Evolutionary conservation across 148 eudicot genomes (phyloP), one percentile per base, ranked within the genome.

Genomic region (Vaccinium myrtillus): DNA sequence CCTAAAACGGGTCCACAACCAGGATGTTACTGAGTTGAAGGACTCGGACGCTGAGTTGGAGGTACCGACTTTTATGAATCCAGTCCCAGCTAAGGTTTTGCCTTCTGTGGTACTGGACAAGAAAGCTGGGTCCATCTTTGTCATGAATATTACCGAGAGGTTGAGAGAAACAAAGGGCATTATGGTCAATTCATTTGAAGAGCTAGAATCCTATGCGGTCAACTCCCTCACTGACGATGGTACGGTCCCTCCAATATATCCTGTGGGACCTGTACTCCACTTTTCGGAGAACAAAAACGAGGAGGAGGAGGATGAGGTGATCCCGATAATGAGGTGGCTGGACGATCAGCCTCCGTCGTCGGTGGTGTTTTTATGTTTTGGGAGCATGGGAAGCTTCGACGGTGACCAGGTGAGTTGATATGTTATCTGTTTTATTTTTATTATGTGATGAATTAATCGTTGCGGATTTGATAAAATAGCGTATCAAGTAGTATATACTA

Each of bases 161-260:
- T 87, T 76, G 13, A 78, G 83, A 19, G 76, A 67, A 48, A 11
- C 87, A 8, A 88, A 84, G 79, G 92, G 86, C 13, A 88, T 90
- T 58, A 50, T 90, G 48, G 36, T 89, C 12, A 90, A 90, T 30
- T 82, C 92, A 4, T 89, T 80, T 65, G 5, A 27, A 6, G 90
- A 87, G 83, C 82, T 90, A 4, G 90, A 90, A 39, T 65, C 85
- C 1, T 54, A 75, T 23, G 88, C 87, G 2, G 5, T 89, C 8
- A n/a, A 58, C 0, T 36, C 85, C 3, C 56, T 83, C 8, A 21
- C 55, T 3, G 30, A 1, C 0, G 84, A 83, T 23, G 39, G 39
- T 18, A 23, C 39, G 2, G n/a, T 81, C 59, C 91, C 91, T 6
- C 75, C 83, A 1, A 63, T 89, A 3, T 89, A 61, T 43, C 6